These are phyloP conservation scores for Hericium rajendrae DNA, from an alignment of 768 basidiomycete genomes.

Conservation along the genomic window DNA sequence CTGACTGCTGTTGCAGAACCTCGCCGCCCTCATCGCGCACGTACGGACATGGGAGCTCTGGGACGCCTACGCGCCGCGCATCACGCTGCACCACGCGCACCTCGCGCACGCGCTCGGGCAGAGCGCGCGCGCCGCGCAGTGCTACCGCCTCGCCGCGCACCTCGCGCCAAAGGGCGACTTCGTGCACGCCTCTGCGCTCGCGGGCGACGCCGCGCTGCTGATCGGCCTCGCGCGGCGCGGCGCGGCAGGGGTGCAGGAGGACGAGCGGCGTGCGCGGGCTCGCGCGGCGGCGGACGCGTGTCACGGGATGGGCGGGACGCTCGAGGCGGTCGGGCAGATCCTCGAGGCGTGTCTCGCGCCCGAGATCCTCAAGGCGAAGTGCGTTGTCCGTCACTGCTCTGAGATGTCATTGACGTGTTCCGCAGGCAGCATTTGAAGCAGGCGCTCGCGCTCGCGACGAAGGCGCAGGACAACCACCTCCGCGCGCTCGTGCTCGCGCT, in stretches of 20 bases:
- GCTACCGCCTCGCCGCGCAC: constrained; percentile 53
- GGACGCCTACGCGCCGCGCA: constrained; percentile 43
- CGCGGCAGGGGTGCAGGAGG: constrained; percentile 8
- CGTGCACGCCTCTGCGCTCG: constrained; percentile 40
- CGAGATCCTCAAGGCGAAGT: constrained; percentile 60
- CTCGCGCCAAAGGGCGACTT: constrained; percentile 27
- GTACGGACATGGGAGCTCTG: constrained; percentile 53
- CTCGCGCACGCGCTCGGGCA: constrained; percentile 60
- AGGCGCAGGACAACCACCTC: constrained; percentile 60
- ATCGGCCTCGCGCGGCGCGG: constrained; percentile 30
- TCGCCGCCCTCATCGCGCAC: constrained; percentile 47
- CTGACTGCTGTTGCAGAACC: constrained; percentile 21
- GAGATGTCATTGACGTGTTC: too few relatives aligned
- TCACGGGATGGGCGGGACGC: constrained; percentile 38
- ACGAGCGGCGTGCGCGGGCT: constrained; percentile 6
- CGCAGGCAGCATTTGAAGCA: constrained; percentile 47
- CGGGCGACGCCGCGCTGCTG: constrained; percentile 41
- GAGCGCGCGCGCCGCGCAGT: constrained; percentile 41
- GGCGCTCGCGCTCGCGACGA: constrained; percentile 48
- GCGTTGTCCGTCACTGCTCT: too few relatives aligned
- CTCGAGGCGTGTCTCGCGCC: constrained; percentile 37
- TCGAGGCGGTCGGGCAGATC: constrained; percentile 45
- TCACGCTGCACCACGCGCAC: constrained; percentile 62
- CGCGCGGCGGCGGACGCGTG: constrained; percentile 25
- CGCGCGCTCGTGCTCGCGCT: constrained; percentile 62